Base-by-base conservation (phyloP, 2,329 filamentous ascomycete genomes). In the Fusarium virguliforme region DNA sequence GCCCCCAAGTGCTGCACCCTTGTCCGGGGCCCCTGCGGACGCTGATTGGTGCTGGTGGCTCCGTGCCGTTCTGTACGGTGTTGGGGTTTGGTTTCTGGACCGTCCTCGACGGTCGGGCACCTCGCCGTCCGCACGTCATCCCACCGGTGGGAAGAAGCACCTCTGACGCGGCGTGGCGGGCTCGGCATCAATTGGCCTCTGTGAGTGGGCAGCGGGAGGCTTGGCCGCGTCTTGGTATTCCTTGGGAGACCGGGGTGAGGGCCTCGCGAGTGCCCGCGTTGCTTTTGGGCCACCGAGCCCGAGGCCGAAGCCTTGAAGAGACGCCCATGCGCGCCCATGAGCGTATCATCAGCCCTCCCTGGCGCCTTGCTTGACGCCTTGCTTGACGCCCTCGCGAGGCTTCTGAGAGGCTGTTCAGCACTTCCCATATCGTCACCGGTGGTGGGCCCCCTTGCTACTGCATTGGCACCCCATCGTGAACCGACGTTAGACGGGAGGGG, bases 151-250 rank as follows among this genome's bases (percentile, higher is more conserved):
- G 56, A 38, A 66, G 56, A 38, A 66, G 68, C 48, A 73, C 51
- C 61, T 72, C 70, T 75, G 70, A 73, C 73, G 72, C 73, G 73
- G 73, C 73, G 72, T 75, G 70, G 72, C 73, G 73, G 70, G 62
- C 62, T 73, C 65, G 74, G 72, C 56, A 64, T 62, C 70, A 73
- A 66, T 73, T 68, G 60, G 43, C 64, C 38, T 64, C 68, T 62
- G 62, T 68, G 63, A 70, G 60, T 67, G 67, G 70, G 38, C 61
- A n/a, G 35, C 30, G 8, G 53, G 46, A 28, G 62, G 28, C 65
- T 63, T 69, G 65, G 60, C 56, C 51, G 58, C 51, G 62, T 55
- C 72, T 74, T 74, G 72, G 72, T 67, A 68, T 65, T 68, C 13
- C 64, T 67, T 74, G 67, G 72, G 67, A 48, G 67, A 67, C 70